Base-by-base conservation (phyloP, 2,329 filamentous ascomycete genomes). In the Myriosclerotinia scirpicola region DNA sequence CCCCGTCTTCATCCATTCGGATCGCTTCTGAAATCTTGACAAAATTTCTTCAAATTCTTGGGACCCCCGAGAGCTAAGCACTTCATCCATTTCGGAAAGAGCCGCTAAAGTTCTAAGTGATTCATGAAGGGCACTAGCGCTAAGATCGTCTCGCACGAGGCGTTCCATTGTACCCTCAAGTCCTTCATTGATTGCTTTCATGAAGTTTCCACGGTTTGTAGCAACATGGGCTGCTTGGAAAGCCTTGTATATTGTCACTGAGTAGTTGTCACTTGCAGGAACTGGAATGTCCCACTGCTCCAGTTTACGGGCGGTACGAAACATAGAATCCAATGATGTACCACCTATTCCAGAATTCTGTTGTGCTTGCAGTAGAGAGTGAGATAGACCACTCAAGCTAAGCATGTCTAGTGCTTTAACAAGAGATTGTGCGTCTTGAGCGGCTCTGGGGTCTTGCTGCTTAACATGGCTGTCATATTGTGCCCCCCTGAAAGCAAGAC, bases 281-380 rank as follows among this genome's bases (percentile, higher is more conserved):
- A 88, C 87, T 17, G 91, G 90, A 26, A 98, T 83, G 75, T 97
- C 93, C 95, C 95, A 99, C 73, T 94, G 90, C 71, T 95, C 93
- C 20, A 98, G 81, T 70, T 90, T 90, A 68, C 91, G 86, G 26
- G 93, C 93, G 7, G 91, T 92, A 64, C 87, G 85, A 70, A 96
- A 90, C 64, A 92, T 92, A 69, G 85, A 90, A 56, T 92, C 89
- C 9, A 90, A 80, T 0, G 86, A 86, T 9, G 83, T 79, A 2
- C 84, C 81, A 5, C 84, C 84, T 38, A 81, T 82, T 46, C 86
- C 85, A 12, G 84, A 78, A 30, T 82, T 84, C 66, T 89, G 84
- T 67, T 92, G 87, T 9, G 83, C 85, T 66, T 90, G 87, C 9
- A 93, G 81, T 34, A 98, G 81, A 7, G 90, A 90, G 74, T 93